Base-by-base conservation (phyloP, 192 early-diverging fungal genomes). In the Thamnidium elegans region DNA sequence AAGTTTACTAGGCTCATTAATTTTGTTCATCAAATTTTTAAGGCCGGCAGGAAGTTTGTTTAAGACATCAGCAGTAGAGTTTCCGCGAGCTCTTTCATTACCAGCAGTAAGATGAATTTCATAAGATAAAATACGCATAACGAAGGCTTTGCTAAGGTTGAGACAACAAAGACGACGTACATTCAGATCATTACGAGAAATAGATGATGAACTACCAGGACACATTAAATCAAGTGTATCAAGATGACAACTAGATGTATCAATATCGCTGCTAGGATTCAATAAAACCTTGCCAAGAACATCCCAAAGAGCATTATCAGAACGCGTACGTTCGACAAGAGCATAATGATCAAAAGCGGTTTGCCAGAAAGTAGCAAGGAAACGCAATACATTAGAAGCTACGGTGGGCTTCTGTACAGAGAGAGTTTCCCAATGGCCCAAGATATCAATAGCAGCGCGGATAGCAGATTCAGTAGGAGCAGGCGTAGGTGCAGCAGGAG, bases 281-380 rank as follows among this genome's bases (percentile, higher is more conserved):
- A 71, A 23, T 63, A 78, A 45, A 20, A 84, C 71, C 30, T 63
- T 56, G 6, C 54, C 63, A 1, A 84, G 55, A 26, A 53, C 68
- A 19, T 71, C 60, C 82, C 82, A 84, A 26, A 84, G 71, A 8
- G 50, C 48, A 10, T 69, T 67, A 26, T 81, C 71, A 19, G 68
- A 73, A 21, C 76, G 74, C 32, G 71, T 48, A 32, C 62, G 56
- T 61, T 74, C 68, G 50, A 79, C 61, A 43, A 71, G 39, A 14
- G 71, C 50, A 43, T 67, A 70, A 50, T 74, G 76, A 54, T 78
- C 75, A 32, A 71, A 66, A 9, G 78, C 74, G 13, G 73, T 78
- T 45, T 78, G 55, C 78, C 78, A 84, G 23, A 84, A 76, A 8
- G 68, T 62, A 46, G 73, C 64, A 11, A 84, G 58, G 46, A 84